Evolutionary conservation across 148 eudicot species (phyloP).

Genomic region (Rhododendron griersonianum): DNA sequence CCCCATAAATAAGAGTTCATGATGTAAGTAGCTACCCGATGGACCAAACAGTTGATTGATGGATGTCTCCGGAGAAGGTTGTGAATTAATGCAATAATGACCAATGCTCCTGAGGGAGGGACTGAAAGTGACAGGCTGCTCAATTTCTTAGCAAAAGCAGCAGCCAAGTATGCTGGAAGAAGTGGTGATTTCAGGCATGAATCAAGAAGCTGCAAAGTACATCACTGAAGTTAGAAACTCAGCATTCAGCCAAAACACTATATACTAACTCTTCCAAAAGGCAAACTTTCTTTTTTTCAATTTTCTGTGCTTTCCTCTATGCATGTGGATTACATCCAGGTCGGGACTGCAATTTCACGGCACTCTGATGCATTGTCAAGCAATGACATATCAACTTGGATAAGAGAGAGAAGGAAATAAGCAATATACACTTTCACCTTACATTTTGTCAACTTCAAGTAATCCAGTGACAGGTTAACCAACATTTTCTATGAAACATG

Average conservation of each 20-base stretch:
- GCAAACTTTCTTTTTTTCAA: background rate
- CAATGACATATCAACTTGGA: background rate
- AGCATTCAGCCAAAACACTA: background rate
- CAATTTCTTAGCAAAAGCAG: conserved; percentile 90
- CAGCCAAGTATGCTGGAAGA: conserved; percentile 89
- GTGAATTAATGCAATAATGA: conserved; percentile 76
- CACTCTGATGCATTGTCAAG: background rate
- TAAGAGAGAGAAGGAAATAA: background rate
- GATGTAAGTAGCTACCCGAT: conserved; percentile 42
- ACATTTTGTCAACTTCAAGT: background rate
- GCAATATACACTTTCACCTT: background rate
- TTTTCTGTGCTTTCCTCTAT: background rate
- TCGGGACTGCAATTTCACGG: background rate
- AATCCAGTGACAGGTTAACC: background rate
- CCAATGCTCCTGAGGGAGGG: conserved; percentile 81
- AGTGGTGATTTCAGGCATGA: conserved; percentile 87
- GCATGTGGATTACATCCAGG: background rate
- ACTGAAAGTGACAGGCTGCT: conserved; percentile 78
- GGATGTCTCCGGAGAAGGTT: conserved; percentile 89
- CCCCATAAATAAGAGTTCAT: background rate
- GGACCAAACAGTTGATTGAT: conserved; percentile 78
- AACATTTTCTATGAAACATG: background rate
- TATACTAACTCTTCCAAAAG: background rate
- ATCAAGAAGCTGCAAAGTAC: conserved; percentile 68
- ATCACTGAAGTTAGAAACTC: conserved; percentile 8